Percentiles rank a stretch among this genome's conserved stretches.
phyloP scores from a whole-genome alignment of 306 rosid species.

The Quercus bicolor region DNA sequence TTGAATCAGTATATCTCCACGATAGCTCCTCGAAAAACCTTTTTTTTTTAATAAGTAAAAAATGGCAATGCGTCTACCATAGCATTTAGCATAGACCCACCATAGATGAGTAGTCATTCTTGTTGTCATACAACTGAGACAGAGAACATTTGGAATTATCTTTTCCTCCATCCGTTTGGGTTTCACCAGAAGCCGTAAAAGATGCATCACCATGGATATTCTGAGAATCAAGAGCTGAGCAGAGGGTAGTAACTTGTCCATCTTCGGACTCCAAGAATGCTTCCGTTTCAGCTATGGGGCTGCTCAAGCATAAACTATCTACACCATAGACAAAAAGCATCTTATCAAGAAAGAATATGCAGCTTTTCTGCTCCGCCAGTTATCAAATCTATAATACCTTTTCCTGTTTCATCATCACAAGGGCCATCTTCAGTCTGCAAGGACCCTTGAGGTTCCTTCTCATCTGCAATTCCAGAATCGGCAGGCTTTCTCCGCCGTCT shows the following conservation, averaged over 20 bases:
- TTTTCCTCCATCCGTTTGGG: conserved; percentile 52
- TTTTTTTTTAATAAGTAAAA: not conserved
- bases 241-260: conserved; percentile 33
- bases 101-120: conserved; percentile 70
- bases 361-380: not conserved
- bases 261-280: conserved; percentile 54
- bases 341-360: conserved; percentile 6
- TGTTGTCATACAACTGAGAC: conserved; percentile 66
- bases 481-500: conserved; percentile 73
- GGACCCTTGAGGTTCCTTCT: conserved; percentile 46
- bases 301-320: conserved; percentile 53
- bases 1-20: conserved; percentile 35
- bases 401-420: conserved; percentile 47
- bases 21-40: not conserved
- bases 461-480: conserved; percentile 31
- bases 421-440: conserved; percentile 45
- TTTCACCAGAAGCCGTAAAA: conserved; percentile 49
- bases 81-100: conserved; percentile 42
- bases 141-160: conserved; percentile 49
- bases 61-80: conserved; percentile 2
- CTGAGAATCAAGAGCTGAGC: conserved; percentile 46
- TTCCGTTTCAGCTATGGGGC: conserved; percentile 45
- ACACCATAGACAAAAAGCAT: conserved; percentile 21
- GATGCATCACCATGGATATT: conserved; percentile 43
- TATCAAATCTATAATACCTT: conserved; percentile 37